phyloP scores from a whole-genome alignment of 1,139 yeast species.

The Nakaseomyces kungkrabaensis region DNA sequence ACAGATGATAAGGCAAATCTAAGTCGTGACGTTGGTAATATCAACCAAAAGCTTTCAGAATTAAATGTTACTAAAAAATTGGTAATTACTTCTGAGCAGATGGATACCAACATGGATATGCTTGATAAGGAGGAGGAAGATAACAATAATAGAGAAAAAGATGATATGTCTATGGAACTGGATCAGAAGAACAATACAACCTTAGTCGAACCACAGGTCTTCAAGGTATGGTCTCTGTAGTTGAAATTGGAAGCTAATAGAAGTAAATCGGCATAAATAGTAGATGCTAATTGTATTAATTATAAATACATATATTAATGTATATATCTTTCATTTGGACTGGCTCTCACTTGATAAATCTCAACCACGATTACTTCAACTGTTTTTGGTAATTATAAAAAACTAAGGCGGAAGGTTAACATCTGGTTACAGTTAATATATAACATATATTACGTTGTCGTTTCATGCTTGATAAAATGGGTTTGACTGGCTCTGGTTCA shows the following conservation, averaged over 20 bases:
- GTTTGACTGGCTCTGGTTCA: background rate
- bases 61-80: conserved; percentile 24
- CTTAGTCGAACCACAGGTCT: conserved; percentile 23
- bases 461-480: background rate
- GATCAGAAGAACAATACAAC: conserved; percentile 7
- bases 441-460: too few relatives aligned
- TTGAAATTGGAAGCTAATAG: conserved; percentile 2
- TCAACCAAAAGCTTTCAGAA: conserved; percentile 22
- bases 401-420: background rate
- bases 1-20: conserved; percentile 24
- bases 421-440: background rate
- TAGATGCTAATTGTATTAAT: background rate
- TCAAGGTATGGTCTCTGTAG: conserved; percentile 27
- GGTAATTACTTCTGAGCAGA: conserved; percentile 25
- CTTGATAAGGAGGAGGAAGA: conserved; percentile 20
- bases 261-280: background rate
- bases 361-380: too few relatives aligned
- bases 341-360: too few relatives aligned
- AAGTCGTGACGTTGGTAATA: conserved; percentile 26
- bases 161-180: conserved; percentile 18
- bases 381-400: too few relatives aligned
- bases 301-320: background rate
- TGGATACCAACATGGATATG: conserved; percentile 24
- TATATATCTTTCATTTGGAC: background rate
- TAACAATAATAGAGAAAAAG: conserved; percentile 14